Percentiles rank a stretch among this genome's conserved stretches.
Evolutionary conservation across 192 early-diverging fungal species (phyloP).

Genomic region (Linderina pennispora): DNA sequence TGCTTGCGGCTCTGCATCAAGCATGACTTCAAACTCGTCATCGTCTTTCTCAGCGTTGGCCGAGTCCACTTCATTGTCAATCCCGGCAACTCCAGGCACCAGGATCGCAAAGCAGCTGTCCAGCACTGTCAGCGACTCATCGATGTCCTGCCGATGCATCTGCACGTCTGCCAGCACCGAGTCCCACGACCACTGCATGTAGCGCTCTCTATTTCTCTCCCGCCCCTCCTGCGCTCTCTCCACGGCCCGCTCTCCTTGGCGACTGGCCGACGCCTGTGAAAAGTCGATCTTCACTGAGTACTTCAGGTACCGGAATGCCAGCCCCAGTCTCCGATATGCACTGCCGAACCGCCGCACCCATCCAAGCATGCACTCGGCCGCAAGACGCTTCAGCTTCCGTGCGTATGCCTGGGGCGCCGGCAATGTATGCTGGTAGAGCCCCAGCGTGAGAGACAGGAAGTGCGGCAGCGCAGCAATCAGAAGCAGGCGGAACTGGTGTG

Average conservation of each 20-base stretch:
- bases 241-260: too few species aligned
- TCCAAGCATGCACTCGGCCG: slow-evolving; percentile 45
- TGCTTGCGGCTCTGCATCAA: too few species aligned
- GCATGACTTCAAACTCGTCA: too few species aligned
- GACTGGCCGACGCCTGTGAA: slow-evolving; percentile 3
- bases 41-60: neutral
- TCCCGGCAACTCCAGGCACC: slow-evolving; percentile 27
- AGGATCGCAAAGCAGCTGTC: slow-evolving; percentile 33
- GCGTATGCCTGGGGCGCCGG: slow-evolving; percentile 52
- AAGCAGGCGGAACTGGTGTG: slow-evolving; percentile 56
- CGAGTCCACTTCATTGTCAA: neutral
- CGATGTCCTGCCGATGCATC: slow-evolving; percentile 2
- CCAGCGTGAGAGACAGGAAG: slow-evolving; percentile 51
- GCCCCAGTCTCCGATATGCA: slow-evolving; percentile 49
- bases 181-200: slow-evolving; percentile 18
- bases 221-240: neutral
- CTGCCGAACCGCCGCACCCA: slow-evolving; percentile 56
- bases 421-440: slow-evolving; percentile 48
- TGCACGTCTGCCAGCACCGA: slow-evolving; percentile 14
- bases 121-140: slow-evolving; percentile 3
- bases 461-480: slow-evolving; percentile 46
- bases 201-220: slow-evolving; percentile 9
- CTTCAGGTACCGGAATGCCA: slow-evolving; percentile 53
- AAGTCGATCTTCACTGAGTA: slow-evolving; percentile 36
- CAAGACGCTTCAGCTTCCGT: slow-evolving; percentile 39